Evolutionary conservation across 345 rosid genomes (phyloP).

Genomic region (Ceriops decandra): DNA sequence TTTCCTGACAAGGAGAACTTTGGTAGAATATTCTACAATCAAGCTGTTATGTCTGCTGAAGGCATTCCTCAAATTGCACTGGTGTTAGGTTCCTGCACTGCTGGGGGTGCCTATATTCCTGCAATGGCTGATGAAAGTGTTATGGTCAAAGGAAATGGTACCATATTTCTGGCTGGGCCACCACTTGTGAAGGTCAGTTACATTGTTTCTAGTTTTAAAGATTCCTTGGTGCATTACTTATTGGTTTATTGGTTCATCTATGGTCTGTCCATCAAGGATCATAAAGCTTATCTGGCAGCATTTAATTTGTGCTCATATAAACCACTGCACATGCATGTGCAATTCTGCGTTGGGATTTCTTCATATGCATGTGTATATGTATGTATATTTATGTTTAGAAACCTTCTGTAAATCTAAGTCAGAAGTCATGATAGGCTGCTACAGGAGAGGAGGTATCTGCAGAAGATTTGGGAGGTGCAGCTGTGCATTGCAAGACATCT

Average conservation of each 20-base stretch:
- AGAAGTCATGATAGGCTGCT: conserved; percentile 78
- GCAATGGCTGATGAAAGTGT: conserved; percentile 99
- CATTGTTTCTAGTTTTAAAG: conserved; percentile 12
- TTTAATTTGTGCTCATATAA: neutral
- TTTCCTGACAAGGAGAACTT: conserved; percentile 95
- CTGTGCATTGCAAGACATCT: conserved; percentile 83
- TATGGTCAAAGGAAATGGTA: conserved; percentile 96
- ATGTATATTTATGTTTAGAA: conserved; percentile 5
- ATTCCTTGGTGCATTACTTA: conserved; percentile 6
- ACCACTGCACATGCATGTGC: neutral
- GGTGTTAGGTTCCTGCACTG: conserved; percentile 93
- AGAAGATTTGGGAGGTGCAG: conserved; percentile 89
- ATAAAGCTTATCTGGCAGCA: neutral
- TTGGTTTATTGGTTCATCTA: neutral
- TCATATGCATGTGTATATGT: no score
- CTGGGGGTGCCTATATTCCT: conserved; percentile 97
- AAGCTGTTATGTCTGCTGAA: conserved; percentile 84
- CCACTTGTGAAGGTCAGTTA: conserved; percentile 82
- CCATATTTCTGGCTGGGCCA: conserved; percentile 95
- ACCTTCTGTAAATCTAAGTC: conserved; percentile 22
- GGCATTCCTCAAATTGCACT: conserved; percentile 95
- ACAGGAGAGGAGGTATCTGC: conserved; percentile 96
- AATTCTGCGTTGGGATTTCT: neutral
- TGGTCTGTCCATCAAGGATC: neutral
- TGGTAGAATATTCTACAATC: conserved; percentile 90